These are phyloP conservation scores for Haematococcus sp. DNA, from an alignment of 139 green algal species.

Conservation along the genomic window DNA sequence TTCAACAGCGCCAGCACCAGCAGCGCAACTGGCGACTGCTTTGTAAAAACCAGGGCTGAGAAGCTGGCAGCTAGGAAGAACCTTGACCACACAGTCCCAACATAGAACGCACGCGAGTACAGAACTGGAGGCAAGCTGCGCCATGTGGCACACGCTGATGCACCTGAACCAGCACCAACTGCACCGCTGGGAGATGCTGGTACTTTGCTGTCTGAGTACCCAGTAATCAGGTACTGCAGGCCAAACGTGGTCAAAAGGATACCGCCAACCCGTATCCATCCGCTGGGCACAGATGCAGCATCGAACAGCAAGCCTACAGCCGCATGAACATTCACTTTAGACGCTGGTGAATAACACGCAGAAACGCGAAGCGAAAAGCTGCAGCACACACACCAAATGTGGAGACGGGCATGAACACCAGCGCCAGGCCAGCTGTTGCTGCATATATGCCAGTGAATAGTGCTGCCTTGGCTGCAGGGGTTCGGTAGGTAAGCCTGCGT, in stretches of 20 bases:
- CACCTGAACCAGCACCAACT: no score
- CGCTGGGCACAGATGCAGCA: slow-evolving; percentile 1
- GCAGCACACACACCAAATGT: slow-evolving; percentile 30
- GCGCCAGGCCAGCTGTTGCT: slow-evolving; percentile 19
- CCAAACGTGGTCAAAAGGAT: slow-evolving; percentile 53
- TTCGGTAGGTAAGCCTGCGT: background rate
- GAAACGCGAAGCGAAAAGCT: background rate
- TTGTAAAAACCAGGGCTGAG: no score
- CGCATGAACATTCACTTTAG: background rate
- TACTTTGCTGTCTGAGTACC: no score
- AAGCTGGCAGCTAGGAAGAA: no score
- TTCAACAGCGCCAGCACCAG: no score
- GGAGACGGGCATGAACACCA: slow-evolving; percentile 20
- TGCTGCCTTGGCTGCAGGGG: slow-evolving; percentile 33
- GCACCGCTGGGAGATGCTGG: no score
- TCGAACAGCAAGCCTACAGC: slow-evolving; percentile 43
- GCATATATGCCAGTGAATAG: slow-evolving; percentile 52
- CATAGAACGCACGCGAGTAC: no score
- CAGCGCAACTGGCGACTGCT: no score
- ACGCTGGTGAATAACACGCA: background rate
- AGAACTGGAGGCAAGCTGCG: no score
- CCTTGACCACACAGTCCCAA: no score
- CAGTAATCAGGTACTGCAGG: no score
- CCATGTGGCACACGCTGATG: no score
- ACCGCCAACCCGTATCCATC: slow-evolving; percentile 53